Evolutionary conservation across 2,329 filamentous ascomycete genomes (phyloP).

Genomic region (Monilinia aucupariae): DNA sequence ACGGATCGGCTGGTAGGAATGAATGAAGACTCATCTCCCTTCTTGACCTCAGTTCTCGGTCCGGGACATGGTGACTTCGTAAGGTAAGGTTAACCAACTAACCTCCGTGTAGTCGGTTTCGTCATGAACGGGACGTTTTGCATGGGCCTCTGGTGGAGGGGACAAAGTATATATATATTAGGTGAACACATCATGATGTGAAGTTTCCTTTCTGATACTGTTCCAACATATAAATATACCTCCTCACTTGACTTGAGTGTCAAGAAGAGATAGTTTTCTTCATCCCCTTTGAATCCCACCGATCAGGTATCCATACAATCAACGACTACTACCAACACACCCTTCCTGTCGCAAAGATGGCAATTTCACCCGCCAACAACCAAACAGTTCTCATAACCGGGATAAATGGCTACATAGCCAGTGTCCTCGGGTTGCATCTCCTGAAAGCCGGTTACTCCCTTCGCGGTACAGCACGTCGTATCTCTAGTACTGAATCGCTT

Average conservation of each 20-base stretch:
- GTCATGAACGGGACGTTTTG: neutral
- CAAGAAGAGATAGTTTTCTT: neutral
- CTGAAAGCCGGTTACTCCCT: conserved; percentile 33
- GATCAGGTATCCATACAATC: neutral
- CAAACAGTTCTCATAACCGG: conserved; percentile 35
- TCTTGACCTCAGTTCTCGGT: neutral
- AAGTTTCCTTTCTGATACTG: neutral
- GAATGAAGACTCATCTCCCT: neutral
- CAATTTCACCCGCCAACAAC: conserved; percentile 27
- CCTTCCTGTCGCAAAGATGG: conserved; percentile 19
- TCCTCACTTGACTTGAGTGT: neutral
- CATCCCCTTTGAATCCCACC: neutral
- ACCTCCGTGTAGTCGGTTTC: neutral
- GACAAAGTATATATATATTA: neutral
- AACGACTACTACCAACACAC: neutral
- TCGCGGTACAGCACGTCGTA: conserved; percentile 32
- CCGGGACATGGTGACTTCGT: too few relatives aligned
- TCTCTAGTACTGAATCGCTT: conserved; percentile 24
- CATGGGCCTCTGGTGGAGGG: neutral
- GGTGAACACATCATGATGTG: neutral
- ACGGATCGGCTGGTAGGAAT: neutral
- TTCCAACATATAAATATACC: neutral
- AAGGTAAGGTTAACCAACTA: too few relatives aligned
- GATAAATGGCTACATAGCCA: conserved; percentile 36
- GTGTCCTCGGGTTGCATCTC: conserved; percentile 28